phyloP scores from a whole-genome alignment of 2,329 filamentous ascomycete genomes.

The Ophiocordyceps camponoti-leonardi region DNA sequence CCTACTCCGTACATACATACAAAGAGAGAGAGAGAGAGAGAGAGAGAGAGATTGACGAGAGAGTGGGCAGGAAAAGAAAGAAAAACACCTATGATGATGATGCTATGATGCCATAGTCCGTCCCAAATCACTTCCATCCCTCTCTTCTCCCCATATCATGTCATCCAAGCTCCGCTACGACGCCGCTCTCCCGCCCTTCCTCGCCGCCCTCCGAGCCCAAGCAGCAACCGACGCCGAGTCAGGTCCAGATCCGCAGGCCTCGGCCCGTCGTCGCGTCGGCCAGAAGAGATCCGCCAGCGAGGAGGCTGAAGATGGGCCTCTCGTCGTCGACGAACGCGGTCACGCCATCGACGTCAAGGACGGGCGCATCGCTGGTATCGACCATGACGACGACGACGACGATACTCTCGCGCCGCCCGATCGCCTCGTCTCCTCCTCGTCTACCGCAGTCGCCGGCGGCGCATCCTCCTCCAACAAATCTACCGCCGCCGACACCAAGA shows the following conservation, averaged over 20 bases:
- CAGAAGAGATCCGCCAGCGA: slow-evolving; percentile 44
- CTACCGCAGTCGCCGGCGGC: slow-evolving; percentile 10
- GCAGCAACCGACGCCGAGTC: slow-evolving; percentile 22
- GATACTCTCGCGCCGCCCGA: no score
- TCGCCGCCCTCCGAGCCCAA: slow-evolving; percentile 37
- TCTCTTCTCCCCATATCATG: slow-evolving; percentile 14
- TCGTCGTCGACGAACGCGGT: slow-evolving; percentile 57
- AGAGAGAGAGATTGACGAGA: no score
- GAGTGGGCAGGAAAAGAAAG: no score
- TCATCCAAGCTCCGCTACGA: slow-evolving; percentile 51
- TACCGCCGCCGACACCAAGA: slow-evolving; percentile 7
- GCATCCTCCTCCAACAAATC: slow-evolving; percentile 13
- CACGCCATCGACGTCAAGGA: slow-evolving; percentile 32
- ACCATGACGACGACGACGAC: slow-evolving; percentile 11
- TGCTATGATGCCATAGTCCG: no score
- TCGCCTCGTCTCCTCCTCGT: slow-evolving; percentile 1
- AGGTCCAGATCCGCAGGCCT: slow-evolving; percentile 34
- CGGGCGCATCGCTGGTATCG: slow-evolving; percentile 10
- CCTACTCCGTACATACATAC: no score
- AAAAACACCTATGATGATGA: background rate
- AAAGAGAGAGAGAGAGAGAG: no score
- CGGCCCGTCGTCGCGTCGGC: slow-evolving; percentile 27
- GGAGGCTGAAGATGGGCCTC: slow-evolving; percentile 59
- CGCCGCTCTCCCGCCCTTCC: slow-evolving; percentile 40
- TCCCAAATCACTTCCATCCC: no score